Evolutionary conservation across 2,329 filamentous ascomycete genomes (phyloP), one percentile per base, ranked within the genome.

Genomic region (Phaeomoniella chlamydospora): DNA sequence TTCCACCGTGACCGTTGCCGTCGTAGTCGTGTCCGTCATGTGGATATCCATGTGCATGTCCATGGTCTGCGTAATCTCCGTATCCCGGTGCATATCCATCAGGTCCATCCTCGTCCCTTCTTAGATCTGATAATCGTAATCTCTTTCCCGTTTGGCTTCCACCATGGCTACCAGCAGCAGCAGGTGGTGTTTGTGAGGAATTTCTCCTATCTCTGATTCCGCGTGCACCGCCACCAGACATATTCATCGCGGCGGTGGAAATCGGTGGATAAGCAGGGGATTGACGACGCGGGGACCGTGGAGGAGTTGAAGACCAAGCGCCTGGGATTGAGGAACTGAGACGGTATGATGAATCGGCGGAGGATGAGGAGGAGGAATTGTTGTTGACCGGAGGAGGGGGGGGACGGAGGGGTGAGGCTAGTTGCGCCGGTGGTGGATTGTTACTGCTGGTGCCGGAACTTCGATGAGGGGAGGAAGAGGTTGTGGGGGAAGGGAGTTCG

Each of bases 251-350:
- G 9, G 22, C 9, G 22, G 6, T 26, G 22, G 22, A 26, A 6
- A 9, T 6, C 22, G n/a, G 22, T 26, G 22, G 22, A 9, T 6
- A 26, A 9, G 22, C 6, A 9, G 22, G 6, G 6, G 22, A 26
- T 26, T n/a, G 9, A 26, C 9, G 22, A 26, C 22, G 6, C 22
- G 22, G 22, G 22, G 22, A n/a, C n/a, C n/a, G 22, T 9, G 6
- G 22, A n/a, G 6, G 22, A 14, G 30, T 14, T 6, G 30, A 9
- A 14, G 30, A 32, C 43, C 43, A 44, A 2, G 42, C 42, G 13
- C 35, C 40, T 3, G 43, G 43, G 40, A 45, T 44, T 2, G 39
- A 40, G 3, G 31, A 18, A 31, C 39, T 42, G 17, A 45, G 26
- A 5, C 43, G 38, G 37, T 38, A 43, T 3, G 38, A 30, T 10